phyloP scores from a whole-genome alignment of 768 basidiomycete genomes.

The Postia placenta region DNA sequence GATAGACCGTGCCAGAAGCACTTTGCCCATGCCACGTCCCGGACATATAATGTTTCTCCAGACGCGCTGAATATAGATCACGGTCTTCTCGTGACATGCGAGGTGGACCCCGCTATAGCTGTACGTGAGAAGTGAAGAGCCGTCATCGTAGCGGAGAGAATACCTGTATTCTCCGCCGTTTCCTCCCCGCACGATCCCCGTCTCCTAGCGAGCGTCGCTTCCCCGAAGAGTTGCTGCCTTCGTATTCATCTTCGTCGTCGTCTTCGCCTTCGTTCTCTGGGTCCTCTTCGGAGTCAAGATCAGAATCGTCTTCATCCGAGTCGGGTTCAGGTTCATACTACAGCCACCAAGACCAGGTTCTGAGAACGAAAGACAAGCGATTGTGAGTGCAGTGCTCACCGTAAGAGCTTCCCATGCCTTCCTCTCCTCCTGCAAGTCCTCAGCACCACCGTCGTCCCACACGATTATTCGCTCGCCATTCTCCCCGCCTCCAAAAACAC shows the following conservation, averaged over 20 bases:
- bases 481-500: constrained; percentile 69
- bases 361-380: not conserved
- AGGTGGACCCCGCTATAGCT: constrained; percentile 33
- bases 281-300: constrained; percentile 39
- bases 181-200: constrained; percentile 36
- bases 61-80: constrained; percentile 48
- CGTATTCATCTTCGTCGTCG: constrained; percentile 41
- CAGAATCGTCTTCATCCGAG: constrained; percentile 58
- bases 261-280: constrained; percentile 39
- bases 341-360: no score
- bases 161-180: constrained; percentile 54
- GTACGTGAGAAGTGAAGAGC: not conserved
- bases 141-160: constrained; percentile 18
- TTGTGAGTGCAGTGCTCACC: constrained; percentile 37
- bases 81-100: constrained; percentile 70
- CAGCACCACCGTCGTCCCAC: constrained; percentile 89
- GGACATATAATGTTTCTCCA: constrained; percentile 78
- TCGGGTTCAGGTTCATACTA: constrained; percentile 78
- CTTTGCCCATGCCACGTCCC: constrained; percentile 90
- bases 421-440: constrained; percentile 60
- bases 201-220: constrained; percentile 45
- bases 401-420: constrained; percentile 82
- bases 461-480: constrained; percentile 71
- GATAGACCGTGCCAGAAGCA: constrained; percentile 82
- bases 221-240: constrained; percentile 30